Evolutionary conservation across 768 basidiomycete species (phyloP), one percentile per base, ranked within the genome.

Genomic region (Pholiota microspora): DNA sequence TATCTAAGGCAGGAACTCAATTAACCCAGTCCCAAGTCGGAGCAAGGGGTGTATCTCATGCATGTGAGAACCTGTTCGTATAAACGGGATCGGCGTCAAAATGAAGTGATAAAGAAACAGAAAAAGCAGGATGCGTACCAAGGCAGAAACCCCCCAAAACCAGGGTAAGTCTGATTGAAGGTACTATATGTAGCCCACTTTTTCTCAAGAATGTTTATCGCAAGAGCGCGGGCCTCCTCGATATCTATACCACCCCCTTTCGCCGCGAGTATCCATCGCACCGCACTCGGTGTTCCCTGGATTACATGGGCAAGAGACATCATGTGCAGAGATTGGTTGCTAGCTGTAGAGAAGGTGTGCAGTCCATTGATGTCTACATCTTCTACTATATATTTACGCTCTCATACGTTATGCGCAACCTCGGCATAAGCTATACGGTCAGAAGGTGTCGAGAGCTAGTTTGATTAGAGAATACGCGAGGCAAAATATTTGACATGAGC

Each of bases 141-240:
- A 16, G 64, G 64, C 18, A 65, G 28, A 34, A 65, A 65, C n/a
- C 64, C 64, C 23, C 64, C 62, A 49, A 65, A 65, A 6, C 64
- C 64, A 29, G 64, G 62, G 51, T 59, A 65, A 7, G 64, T 65
- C 25, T 48, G 28, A 28, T 65, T 65, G 34, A 65, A 65, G 18
- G 47, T 45, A 7, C 38, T 48, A 45, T 62, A 63, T 8, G 55
- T 62, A 16, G 27, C 49, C 59, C 62, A 60, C 35, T 65, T 65
- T 31, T 50, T 54, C 27, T 54, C 18, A 23, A 65, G 48, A 32
- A 65, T 60, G 16, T 51, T 45, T 7, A 60, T 27, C 12, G 64
- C 64, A 32, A 65, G 23, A 10, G 38, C 36, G n/a, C 61, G 57
- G 15, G 62, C 62, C 40, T 53, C 55, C 23, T 58, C 60, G 2